These are phyloP conservation scores for Pseudozyma hubeiensis DNA, from an alignment of 1,284 basidiomycete genomes.

Conservation along the genomic window DNA sequence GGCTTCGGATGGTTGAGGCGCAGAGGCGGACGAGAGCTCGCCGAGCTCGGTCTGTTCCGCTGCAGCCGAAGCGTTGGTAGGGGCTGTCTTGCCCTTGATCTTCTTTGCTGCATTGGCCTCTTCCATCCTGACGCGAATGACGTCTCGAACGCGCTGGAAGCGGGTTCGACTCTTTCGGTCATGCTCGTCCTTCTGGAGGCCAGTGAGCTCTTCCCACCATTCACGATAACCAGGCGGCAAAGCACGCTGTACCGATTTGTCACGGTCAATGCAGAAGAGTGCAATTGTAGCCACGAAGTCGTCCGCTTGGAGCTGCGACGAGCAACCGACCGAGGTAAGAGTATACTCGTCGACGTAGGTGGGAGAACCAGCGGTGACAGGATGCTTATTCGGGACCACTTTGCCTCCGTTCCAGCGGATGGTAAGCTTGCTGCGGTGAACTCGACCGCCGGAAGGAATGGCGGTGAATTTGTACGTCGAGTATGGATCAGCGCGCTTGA, in stretches of 20 bases:
- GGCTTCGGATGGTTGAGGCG: slow-evolving; percentile 36
- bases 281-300: slow-evolving; percentile 90
- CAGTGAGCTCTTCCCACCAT: slow-evolving; percentile 92
- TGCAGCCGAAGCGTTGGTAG: slow-evolving; percentile 13
- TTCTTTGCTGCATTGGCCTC: slow-evolving; percentile 51
- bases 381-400: slow-evolving; percentile 53
- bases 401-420: slow-evolving; percentile 63
- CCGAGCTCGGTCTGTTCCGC: slow-evolving; percentile 43
- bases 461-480: slow-evolving; percentile 77
- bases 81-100: slow-evolving; percentile 38
- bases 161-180: slow-evolving; percentile 76
- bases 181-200: slow-evolving; percentile 75
- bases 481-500: slow-evolving; percentile 75
- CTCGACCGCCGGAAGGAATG: slow-evolving; percentile 47
- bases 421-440: slow-evolving; percentile 57
- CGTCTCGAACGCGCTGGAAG: slow-evolving; percentile 73
- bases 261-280: slow-evolving; percentile 73
- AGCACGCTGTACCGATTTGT: slow-evolving; percentile 65
- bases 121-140: slow-evolving; percentile 75
- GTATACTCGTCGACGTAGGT: slow-evolving; percentile 76
- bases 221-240: slow-evolving; percentile 87
- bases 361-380: slow-evolving; percentile 70
- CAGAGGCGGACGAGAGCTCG: slow-evolving; percentile 44
- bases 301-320: slow-evolving; percentile 82
- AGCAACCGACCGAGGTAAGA: slow-evolving; percentile 88